Evolutionary conservation across 192 early-diverging fungal species (phyloP), one percentile per base, ranked within the genome.

Genomic region (Coemansia sp.): DNA sequence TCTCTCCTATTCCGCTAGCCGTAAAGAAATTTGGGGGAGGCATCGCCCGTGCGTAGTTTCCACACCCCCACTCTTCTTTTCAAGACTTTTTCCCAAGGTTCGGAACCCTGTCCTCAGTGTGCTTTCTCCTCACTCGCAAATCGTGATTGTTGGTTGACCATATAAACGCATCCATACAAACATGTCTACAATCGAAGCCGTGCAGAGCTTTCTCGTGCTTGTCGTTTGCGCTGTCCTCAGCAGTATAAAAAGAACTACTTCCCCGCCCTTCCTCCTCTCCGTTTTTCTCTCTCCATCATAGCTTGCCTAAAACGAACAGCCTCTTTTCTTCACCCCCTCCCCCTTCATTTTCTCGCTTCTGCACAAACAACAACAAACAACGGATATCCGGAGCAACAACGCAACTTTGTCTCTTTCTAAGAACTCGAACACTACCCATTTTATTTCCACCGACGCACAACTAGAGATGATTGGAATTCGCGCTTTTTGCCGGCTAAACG

Each of bases 391-490:
- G 16, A 14, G 18, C 18, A 46, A 46, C 44, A 41, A 1, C 9
- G 7, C 6, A 16, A 4, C 8, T 26, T 10, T 53, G 9, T 26
- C 24, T 4, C 51, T 26, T 21, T 53, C 51, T 12, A 53, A 53
- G 16, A 11, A 53, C 9, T 26, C 9, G 14, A 53, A 53, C 2
- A 53, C 51, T 20, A 6, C 51, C 30, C 30, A 30, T 30, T 26
- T 53, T 11, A 6, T 24, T 11, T 7, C 23, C 23, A 53, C 24
- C 24, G 23, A 26, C 51, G 23, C 51, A 26, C 10, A 30, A 30
- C 30, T 3, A 30, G 30, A 30, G 35, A 75, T 80, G 77, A 63
- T 62, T 30, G 59, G 58, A 21, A 74, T 68, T 20, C 69, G 39
- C 16, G 12, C 58, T 36, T n/a, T 60, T 2, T n/a, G 60, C 12